Conservation (phyloP, 495 filamentous ascomycete species). For the Elaphomyces granulatus region DNA sequence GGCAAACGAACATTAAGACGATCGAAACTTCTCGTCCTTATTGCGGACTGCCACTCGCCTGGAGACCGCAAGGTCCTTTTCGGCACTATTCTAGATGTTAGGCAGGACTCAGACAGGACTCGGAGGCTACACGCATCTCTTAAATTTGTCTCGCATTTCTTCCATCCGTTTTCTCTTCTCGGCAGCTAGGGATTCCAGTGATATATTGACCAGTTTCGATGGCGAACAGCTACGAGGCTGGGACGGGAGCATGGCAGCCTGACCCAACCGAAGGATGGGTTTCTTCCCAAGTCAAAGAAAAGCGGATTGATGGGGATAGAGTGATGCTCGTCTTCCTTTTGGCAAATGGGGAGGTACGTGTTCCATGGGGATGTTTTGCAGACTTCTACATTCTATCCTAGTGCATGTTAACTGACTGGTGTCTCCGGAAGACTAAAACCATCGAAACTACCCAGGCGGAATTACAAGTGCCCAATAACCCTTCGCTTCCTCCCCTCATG, state of each 20-base stretch:
- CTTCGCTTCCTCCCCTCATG: slow-evolving; percentile 77
- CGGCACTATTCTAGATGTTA: too few species aligned
- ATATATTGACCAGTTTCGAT: slow-evolving; percentile 30
- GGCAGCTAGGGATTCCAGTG: too few species aligned
- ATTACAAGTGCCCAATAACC: slow-evolving; percentile 58
- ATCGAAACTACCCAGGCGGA: slow-evolving; percentile 67
- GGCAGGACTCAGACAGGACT: too few species aligned
- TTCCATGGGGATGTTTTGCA: slow-evolving; percentile 1
- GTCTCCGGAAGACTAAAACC: slow-evolving; percentile 47
- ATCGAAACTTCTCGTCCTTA: too few species aligned
- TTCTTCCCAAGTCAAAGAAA: slow-evolving; percentile 86
- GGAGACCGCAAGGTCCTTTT: too few species aligned
- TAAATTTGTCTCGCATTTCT: too few species aligned
- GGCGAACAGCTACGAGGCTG: slow-evolving; percentile 96
- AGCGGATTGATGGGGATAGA: slow-evolving; percentile 69
- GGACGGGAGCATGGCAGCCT: slow-evolving; percentile 95
- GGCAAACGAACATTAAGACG: too few species aligned
- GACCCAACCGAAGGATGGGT: slow-evolving; percentile 93
- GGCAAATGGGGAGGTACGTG: slow-evolving; percentile 80
- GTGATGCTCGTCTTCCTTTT: slow-evolving; percentile 73
- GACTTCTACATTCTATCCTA: neutral
- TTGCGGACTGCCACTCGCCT: too few species aligned
- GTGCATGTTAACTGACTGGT: slow-evolving; percentile 13
- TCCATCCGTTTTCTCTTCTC: too few species aligned
- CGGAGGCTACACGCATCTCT: too few species aligned